Conservation (phyloP, 2,329 filamentous ascomycete species). For the Botrytis byssoidea region DNA sequence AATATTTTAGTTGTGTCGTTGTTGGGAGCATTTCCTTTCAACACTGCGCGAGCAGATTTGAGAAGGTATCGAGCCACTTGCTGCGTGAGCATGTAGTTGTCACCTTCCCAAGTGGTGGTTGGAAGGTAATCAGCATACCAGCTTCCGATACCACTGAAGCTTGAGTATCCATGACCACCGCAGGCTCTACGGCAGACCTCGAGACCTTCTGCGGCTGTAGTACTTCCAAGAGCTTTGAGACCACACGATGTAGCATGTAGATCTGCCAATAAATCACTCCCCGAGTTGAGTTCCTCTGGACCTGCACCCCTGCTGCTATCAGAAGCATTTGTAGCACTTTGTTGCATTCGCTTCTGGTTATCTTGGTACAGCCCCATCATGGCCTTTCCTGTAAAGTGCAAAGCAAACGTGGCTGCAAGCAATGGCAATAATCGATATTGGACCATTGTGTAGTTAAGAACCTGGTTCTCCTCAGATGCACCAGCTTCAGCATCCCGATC, state of each 20-base stretch:
- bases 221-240: constrained; percentile 70
- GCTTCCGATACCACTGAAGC: constrained; percentile 71
- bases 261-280: constrained; percentile 68
- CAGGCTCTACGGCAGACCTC: constrained; percentile 74
- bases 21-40: constrained; percentile 60
- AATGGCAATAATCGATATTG: constrained; percentile 71
- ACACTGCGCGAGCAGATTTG: constrained; percentile 69
- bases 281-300: constrained; percentile 65
- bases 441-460: constrained; percentile 80
- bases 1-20: constrained; percentile 71
- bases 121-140: constrained; percentile 77
- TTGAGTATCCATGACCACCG: constrained; percentile 74
- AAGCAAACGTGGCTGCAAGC: constrained; percentile 71
- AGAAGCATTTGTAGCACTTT: constrained; percentile 42
- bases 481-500: constrained; percentile 64
- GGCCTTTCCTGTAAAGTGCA: constrained; percentile 73
- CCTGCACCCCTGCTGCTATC: constrained; percentile 56
- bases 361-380: constrained; percentile 74
- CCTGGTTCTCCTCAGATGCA: constrained; percentile 65
- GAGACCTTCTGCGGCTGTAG: constrained; percentile 70
- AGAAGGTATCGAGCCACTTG: constrained; percentile 76
- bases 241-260: constrained; percentile 75
- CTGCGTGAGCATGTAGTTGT: constrained; percentile 78
- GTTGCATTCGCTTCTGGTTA: constrained; percentile 66
- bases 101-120: constrained; percentile 60